Percentiles rank a stretch among this genome's conserved stretches.
phyloP scores from a whole-genome alignment of 1,284 basidiomycete species.

The Rhodotorula sp. region DNA sequence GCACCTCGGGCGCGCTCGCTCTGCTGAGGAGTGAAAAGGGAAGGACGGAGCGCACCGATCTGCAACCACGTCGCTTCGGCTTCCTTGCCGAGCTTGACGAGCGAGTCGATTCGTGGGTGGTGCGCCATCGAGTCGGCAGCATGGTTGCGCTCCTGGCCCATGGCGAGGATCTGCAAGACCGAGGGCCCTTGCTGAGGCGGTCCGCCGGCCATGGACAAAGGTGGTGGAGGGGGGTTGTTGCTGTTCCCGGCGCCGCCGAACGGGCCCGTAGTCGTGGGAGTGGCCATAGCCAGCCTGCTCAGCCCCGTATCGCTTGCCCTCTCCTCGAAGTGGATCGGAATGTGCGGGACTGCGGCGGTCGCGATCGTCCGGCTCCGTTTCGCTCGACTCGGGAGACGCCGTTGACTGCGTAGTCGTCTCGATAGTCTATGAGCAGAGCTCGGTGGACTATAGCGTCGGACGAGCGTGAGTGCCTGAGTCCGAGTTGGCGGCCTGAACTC shows the following conservation, averaged over 20 bases:
- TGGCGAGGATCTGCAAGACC: slow-evolving; percentile 38
- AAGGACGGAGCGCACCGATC: slow-evolving; percentile 60
- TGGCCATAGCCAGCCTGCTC: slow-evolving; percentile 3
- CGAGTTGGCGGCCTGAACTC: too few relatives aligned
- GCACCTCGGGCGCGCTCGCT: background rate
- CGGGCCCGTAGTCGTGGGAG: background rate
- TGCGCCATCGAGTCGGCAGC: slow-evolving; percentile 38
- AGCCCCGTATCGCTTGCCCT: too few relatives aligned
- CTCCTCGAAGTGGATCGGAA: too few relatives aligned
- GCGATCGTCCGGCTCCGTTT: too few relatives aligned
- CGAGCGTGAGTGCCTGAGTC: too few relatives aligned
- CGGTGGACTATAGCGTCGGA: too few relatives aligned
- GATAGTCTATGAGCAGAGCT: too few relatives aligned
- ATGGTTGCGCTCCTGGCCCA: slow-evolving; percentile 40
- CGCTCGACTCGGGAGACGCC: too few relatives aligned
- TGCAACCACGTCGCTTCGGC: slow-evolving; percentile 91
- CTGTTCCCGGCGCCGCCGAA: slow-evolving; percentile 22
- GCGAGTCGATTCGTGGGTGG: slow-evolving; percentile 38
- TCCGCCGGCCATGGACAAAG: slow-evolving; percentile 28
- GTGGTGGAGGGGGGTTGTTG: slow-evolving; percentile 27
- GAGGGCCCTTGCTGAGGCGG: slow-evolving; percentile 40
- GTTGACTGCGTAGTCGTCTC: too few relatives aligned
- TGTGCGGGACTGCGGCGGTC: too few relatives aligned
- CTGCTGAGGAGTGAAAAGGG: background rate
- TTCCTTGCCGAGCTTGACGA: slow-evolving; percentile 66